Percentiles rank a stretch among this genome's conserved stretches.
Conservation (phyloP, 192 early-diverging fungal species). For the Jimgerdemannia flammicorona region DNA sequence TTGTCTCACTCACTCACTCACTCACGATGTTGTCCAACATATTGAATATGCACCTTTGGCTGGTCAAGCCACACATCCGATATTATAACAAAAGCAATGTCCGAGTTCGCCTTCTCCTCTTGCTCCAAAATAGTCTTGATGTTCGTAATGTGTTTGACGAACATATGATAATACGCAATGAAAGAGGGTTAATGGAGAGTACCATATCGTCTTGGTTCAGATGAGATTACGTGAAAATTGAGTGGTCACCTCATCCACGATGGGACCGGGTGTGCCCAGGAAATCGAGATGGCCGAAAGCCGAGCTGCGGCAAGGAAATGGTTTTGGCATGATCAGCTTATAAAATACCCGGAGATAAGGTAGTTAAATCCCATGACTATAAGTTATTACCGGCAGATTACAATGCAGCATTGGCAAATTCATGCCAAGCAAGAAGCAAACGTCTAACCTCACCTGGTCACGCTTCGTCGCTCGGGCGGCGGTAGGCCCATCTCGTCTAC, state of each 20-base stretch:
- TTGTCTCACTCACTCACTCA: too few relatives aligned
- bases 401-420: not conserved
- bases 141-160: too few relatives aligned
- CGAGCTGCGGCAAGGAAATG: constrained; percentile 18
- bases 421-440: too few relatives aligned
- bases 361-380: too few relatives aligned
- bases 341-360: too few relatives aligned
- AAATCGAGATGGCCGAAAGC: constrained; percentile 52
- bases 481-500: constrained; percentile 76
- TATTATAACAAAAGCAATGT: constrained; percentile 73
- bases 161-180: too few relatives aligned
- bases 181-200: too few relatives aligned
- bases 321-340: too few relatives aligned
- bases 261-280: constrained; percentile 47
- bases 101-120: constrained; percentile 34
- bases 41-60: constrained; percentile 48
- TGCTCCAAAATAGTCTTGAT: constrained; percentile 23
- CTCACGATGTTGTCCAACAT: too few relatives aligned
- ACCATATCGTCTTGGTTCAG: too few relatives aligned
- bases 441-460: constrained; percentile 35
- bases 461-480: constrained; percentile 57
- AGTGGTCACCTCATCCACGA: constrained; percentile 42
- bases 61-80: constrained; percentile 89
- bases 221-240: too few relatives aligned
- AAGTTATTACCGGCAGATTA: not conserved